Evolutionary conservation across 257 asterid genomes (phyloP).

Genomic region (Przewalskia tangutica): DNA sequence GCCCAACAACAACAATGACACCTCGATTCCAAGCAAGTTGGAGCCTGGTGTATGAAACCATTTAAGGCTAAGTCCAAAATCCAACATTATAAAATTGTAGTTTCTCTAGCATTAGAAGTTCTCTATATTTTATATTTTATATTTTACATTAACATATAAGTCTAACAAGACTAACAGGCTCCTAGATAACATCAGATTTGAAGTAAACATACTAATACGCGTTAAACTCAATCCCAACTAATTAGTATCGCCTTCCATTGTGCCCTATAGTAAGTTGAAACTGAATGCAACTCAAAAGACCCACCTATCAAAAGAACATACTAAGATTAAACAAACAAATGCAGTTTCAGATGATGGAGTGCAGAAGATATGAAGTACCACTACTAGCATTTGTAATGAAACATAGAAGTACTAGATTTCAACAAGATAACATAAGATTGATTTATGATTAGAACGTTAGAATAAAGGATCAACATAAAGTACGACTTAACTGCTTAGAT

Average conservation of each 20-base stretch:
- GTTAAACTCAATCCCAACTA: neutral
- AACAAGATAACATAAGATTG: neutral
- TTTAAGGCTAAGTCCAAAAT: neutral
- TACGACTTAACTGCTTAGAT: conserved; percentile 59
- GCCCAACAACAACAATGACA: too few species aligned
- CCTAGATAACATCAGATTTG: neutral
- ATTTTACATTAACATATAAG: neutral
- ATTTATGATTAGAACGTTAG: neutral
- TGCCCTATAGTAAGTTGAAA: neutral
- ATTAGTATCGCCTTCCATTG: neutral
- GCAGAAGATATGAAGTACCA: neutral
- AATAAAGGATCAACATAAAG: neutral
- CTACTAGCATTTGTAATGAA: neutral
- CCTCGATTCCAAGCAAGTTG: too few species aligned
- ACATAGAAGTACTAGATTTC: neutral
- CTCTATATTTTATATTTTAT: neutral
- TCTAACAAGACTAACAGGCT: neutral
- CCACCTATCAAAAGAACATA: neutral
- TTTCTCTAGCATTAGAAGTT: neutral
- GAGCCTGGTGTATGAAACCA: neutral
- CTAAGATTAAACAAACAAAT: neutral
- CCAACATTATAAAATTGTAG: neutral
- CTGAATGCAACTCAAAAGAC: neutral
- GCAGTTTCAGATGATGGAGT: neutral
- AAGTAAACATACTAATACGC: neutral